Percentiles rank a stretch among this genome's conserved stretches.
Evolutionary conservation across 306 rosid species (phyloP).

Genomic region (Adenanthera pavonina): DNA sequence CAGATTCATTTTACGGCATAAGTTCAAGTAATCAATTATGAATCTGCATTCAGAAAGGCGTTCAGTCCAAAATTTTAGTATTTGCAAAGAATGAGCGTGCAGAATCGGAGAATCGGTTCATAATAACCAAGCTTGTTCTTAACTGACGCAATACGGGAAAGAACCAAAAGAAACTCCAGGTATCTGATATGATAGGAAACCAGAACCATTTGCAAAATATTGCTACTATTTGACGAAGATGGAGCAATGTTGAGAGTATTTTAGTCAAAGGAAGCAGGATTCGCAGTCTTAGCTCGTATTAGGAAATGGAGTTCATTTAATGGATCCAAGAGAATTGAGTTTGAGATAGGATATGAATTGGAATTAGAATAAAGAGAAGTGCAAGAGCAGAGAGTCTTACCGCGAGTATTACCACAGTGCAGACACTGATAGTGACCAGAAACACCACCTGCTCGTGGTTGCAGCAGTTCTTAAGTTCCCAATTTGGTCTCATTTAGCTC

Average conservation of each 20-base stretch:
- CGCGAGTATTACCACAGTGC: conserved; percentile 65
- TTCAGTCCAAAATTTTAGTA: neutral
- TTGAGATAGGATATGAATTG: neutral
- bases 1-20: neutral
- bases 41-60: neutral
- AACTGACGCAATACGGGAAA: neutral
- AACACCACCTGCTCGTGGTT: conserved; percentile 71
- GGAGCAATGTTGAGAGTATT: neutral
- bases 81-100: neutral
- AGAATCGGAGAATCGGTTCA: neutral
- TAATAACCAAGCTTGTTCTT: neutral
- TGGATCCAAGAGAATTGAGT: conserved; percentile 34
- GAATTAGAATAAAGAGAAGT: neutral
- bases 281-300: conserved; percentile 10
- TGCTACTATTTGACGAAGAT: neutral
- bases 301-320: neutral
- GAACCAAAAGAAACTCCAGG: neutral
- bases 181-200: neutral
- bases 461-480: conserved; percentile 72
- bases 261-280: conserved; percentile 2
- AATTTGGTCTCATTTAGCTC: conserved; percentile 57
- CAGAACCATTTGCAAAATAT: conserved; percentile 10
- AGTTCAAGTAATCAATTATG: conserved; percentile 1
- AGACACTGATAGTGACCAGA: conserved; percentile 57
- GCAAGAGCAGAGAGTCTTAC: conserved; percentile 41